Conservation (phyloP, 805 yeast genomes). For the Saccharomycopsis microspora region DNA sequence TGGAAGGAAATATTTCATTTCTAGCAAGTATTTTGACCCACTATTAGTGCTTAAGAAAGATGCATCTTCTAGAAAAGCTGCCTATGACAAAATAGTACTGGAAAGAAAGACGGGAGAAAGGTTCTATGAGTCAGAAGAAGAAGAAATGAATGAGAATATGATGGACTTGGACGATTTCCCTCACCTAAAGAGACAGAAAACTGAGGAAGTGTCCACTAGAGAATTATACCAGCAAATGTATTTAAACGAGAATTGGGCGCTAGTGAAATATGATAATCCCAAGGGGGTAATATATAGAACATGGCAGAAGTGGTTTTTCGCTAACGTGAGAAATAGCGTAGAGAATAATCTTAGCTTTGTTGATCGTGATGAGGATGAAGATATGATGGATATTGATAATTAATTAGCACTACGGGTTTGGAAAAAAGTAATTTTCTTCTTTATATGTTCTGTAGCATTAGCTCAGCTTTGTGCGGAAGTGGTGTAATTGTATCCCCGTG, state of each 20-base stretch:
- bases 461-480: too few species aligned
- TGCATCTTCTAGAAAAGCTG: neutral
- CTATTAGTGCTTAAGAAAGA: neutral
- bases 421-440: neutral
- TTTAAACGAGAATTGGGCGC: constrained; percentile 1
- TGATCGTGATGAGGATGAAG: neutral
- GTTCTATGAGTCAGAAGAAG: neutral
- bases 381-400: neutral
- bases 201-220: constrained; percentile 5
- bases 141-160: constrained; percentile 1
- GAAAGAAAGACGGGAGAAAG: neutral
- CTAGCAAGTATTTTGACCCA: constrained; percentile 10
- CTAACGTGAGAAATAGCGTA: neutral
- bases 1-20: constrained; percentile 2
- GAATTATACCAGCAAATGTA: constrained; percentile 11
- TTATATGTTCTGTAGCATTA: too few species aligned
- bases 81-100: neutral
- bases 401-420: neutral
- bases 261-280: constrained; percentile 7
- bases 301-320: neutral
- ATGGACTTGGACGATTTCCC: constrained; percentile 10
- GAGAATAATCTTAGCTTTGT: neutral
- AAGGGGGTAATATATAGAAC: neutral
- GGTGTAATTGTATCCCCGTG: too few species aligned
- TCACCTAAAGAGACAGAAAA: neutral